These are phyloP conservation scores for Stentor coeruleus DNA, from an alignment of 73 alveolate species.

Conservation along the genomic window DNA sequence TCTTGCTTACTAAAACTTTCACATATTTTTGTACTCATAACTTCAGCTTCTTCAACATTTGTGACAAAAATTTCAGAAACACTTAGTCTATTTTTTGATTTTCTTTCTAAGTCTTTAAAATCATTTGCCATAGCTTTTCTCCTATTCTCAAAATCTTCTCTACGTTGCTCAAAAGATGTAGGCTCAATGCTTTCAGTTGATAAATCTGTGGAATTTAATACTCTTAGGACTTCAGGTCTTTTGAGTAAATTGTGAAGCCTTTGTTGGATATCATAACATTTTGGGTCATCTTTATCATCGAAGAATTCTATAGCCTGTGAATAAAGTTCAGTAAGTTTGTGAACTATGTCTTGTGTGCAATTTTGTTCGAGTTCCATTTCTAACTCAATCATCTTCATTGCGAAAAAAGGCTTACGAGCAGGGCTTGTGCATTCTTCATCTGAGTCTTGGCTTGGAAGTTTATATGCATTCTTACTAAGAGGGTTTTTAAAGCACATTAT, in stretches of 20 bases:
- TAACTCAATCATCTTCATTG: background rate
- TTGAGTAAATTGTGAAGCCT: background rate
- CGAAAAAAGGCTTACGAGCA: background rate
- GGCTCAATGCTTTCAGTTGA: background rate
- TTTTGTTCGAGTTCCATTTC: background rate
- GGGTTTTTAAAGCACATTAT: background rate
- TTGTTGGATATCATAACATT: background rate
- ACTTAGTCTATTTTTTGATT: background rate
- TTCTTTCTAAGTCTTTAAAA: background rate
- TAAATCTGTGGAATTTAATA: background rate
- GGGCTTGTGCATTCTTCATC: background rate
- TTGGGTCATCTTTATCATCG: constrained; percentile 8
- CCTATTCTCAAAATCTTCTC: background rate
- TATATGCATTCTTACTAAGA: background rate
- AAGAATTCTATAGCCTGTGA: constrained; percentile 16
- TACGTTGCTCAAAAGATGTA: background rate
- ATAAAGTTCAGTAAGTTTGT: background rate
- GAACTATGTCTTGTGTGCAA: background rate
- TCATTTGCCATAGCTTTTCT: background rate
- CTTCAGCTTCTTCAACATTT: background rate
- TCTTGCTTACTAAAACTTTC: background rate
- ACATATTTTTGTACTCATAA: background rate
- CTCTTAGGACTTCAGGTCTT: background rate
- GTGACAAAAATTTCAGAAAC: background rate
- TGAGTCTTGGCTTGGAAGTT: background rate